Evolutionary conservation across 805 yeast species (phyloP).

Genomic region (Wickerhamomyces subpelliculosus): DNA sequence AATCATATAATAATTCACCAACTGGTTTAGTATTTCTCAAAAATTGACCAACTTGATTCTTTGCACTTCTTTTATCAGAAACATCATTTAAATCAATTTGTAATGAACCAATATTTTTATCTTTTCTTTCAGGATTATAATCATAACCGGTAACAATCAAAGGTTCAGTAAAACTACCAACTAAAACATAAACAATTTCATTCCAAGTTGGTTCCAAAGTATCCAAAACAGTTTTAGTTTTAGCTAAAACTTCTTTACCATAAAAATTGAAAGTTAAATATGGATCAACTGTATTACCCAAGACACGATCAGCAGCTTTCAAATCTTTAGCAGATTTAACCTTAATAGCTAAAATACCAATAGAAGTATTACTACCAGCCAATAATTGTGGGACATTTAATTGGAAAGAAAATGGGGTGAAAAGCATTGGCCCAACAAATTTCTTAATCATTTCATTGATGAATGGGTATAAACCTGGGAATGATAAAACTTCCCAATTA

Average conservation of each 20-base stretch:
- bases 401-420: constrained; percentile 89
- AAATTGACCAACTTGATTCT: constrained; percentile 46
- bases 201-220: constrained; percentile 78
- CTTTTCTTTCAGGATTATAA: constrained; percentile 73
- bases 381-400: constrained; percentile 85
- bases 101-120: constrained; percentile 71
- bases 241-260: constrained; percentile 47
- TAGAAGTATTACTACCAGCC: constrained; percentile 80
- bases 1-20: constrained; percentile 66
- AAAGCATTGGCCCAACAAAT: constrained; percentile 82
- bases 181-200: constrained; percentile 64
- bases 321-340: constrained; percentile 62
- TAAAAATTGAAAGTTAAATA: constrained; percentile 68
- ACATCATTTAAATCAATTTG: constrained; percentile 68
- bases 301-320: constrained; percentile 55
- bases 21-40: constrained; percentile 78
- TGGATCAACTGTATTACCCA: constrained; percentile 85
- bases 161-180: constrained; percentile 77
- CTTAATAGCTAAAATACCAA: constrained; percentile 76
- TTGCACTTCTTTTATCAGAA: constrained; percentile 43
- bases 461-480: constrained; percentile 83
- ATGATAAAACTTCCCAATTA: constrained; percentile 77
- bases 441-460: constrained; percentile 81
- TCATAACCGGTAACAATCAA: constrained; percentile 66
- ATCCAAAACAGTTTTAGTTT: constrained; percentile 61